Percentiles rank a stretch among this genome's conserved stretches.
phyloP scores from a whole-genome alignment of 2,329 filamentous ascomycete genomes.

The Pseudocercospora fuligena region DNA sequence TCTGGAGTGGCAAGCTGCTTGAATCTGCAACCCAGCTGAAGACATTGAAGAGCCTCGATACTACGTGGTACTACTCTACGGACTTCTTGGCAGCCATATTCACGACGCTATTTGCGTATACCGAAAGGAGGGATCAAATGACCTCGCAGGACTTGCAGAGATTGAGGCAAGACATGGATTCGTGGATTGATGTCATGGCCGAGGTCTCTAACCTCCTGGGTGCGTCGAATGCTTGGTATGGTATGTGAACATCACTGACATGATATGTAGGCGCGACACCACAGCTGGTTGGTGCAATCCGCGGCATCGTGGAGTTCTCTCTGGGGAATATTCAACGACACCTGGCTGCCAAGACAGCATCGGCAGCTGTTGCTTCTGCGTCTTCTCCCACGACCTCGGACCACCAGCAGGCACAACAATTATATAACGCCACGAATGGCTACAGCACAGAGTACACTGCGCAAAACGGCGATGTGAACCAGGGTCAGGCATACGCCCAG shows the following conservation, averaged over 20 bases:
- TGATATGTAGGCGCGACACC: slow-evolving; percentile 45
- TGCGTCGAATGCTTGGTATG: slow-evolving; percentile 48
- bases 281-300: slow-evolving; percentile 54
- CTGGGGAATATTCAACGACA: slow-evolving; percentile 54
- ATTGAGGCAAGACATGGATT: slow-evolving; percentile 70
- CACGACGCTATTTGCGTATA: slow-evolving; percentile 71
- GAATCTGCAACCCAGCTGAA: slow-evolving; percentile 63
- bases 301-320: slow-evolving; percentile 54
- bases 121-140: slow-evolving; percentile 67
- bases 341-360: slow-evolving; percentile 47
- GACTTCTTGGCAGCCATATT: slow-evolving; percentile 76
- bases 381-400: slow-evolving; percentile 17
- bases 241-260: neutral
- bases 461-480: slow-evolving; percentile 16
- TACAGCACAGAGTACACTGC: slow-evolving; percentile 21
- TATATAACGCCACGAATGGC: slow-evolving; percentile 21
- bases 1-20: slow-evolving; percentile 68
- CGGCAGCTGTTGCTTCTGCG: slow-evolving; percentile 49
- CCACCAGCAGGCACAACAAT: slow-evolving; percentile 13
- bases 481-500: slow-evolving; percentile 23
- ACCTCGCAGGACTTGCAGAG: slow-evolving; percentile 62
- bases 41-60: slow-evolving; percentile 71
- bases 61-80: slow-evolving; percentile 76
- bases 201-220: slow-evolving; percentile 71
- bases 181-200: slow-evolving; percentile 70